Base-by-base conservation (phyloP, 495 filamentous ascomycete genomes). In the Hypoxylon cercidicola region DNA sequence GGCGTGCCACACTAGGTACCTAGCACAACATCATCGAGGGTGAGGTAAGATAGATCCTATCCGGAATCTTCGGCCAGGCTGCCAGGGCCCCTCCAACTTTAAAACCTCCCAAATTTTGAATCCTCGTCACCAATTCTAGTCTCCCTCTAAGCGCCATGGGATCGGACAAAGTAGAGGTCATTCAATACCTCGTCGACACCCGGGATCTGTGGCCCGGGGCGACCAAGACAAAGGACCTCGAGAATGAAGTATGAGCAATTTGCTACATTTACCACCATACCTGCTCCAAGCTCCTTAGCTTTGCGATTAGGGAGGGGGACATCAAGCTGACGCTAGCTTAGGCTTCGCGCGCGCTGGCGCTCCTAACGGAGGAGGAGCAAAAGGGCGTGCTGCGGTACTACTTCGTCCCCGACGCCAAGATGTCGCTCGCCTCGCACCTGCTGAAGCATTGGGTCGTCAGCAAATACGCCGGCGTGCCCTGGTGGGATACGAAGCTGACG, bases 361-460 rank as follows among this genome's bases (percentile, higher is more conserved):
- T 90, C n/a, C 80, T 92, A 39, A 74, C 80, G 18, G 46, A 75
- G 1, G 68, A 80, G 19, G 85, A 89, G 66, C 81, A 78, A 54
- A 59, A 74, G 13, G 72, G 70, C 7, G 82, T 85, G 53, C 78
- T 84, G 37, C 74, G 75, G 35, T 90, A 86, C 78, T 85, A 81
- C 77, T 84, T 85, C 62, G 69, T 86, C 28, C 78, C 77, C 48
- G 89, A 92, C 75, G 88, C 88, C 19, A 86, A 85, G 69, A 87
- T 91, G 81, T 77, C 81, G 35, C 82, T 97, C 11, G 90, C 81
- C 34, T 96, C 92, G 13, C 83, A 87, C 53, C 84, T 97, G 2
- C 78, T 96, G 25, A 97, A 97, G 79, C 90, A 89, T 70, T 79
- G 86, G 52, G 89, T 87, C 66, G 84, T 96, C 60, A 79, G 86